Evolutionary conservation across 257 asterid species (phyloP).

Genomic region (Petunia axillaris): DNA sequence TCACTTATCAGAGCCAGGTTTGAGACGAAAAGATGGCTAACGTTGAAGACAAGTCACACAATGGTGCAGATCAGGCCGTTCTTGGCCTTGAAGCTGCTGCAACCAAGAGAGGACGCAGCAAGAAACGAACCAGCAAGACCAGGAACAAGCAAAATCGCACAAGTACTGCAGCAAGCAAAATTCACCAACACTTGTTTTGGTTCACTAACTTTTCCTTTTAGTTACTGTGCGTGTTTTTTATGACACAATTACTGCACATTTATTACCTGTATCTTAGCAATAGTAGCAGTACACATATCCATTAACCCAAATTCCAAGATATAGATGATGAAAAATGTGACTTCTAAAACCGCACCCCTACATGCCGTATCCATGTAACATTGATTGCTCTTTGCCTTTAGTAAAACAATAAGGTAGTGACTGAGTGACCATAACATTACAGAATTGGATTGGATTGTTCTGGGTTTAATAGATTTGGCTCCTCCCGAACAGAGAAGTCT

Average conservation of each 20-base stretch:
- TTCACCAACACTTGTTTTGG: too few relatives aligned
- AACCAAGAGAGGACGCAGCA: too few relatives aligned
- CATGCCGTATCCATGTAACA: background rate
- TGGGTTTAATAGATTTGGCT: background rate
- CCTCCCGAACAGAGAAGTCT: background rate
- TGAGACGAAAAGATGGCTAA: too few relatives aligned
- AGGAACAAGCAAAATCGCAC: too few relatives aligned
- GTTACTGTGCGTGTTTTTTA: background rate
- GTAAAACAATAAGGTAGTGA: background rate
- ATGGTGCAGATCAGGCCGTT: too few relatives aligned
- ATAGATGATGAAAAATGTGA: background rate
- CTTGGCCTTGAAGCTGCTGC: too few relatives aligned
- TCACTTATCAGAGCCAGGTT: too few relatives aligned
- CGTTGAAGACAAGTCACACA: too few relatives aligned
- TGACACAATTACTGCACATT: background rate
- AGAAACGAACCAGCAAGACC: too few relatives aligned
- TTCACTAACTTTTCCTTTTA: too few relatives aligned
- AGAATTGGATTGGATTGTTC: background rate
- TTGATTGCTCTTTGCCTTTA: background rate
- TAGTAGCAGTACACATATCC: background rate
- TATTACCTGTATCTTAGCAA: background rate
- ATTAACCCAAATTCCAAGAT: background rate
- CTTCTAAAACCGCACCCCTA: background rate
- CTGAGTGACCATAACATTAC: background rate
- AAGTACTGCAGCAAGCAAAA: too few relatives aligned